Base-by-base conservation (phyloP, 2,329 filamentous ascomycete species). In the Apiospora pterosperma region DNA sequence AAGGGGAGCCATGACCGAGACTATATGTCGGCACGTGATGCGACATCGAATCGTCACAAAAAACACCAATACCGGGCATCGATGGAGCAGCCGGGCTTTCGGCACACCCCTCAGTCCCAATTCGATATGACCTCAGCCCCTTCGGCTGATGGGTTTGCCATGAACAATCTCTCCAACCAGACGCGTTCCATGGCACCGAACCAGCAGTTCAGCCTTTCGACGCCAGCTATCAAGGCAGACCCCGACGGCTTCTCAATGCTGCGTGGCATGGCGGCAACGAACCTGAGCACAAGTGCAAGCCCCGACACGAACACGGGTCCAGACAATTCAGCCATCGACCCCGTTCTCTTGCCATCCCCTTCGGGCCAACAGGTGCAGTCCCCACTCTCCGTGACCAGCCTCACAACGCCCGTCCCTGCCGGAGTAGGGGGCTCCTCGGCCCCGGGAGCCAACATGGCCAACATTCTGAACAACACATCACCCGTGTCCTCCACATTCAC, bases 331-430 rank as follows among this genome's bases (percentile, higher is more conserved):
- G 70, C 72, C 16, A 77, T 81, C 39, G 82, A 85, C 59, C 81
- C 80, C 2, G 73, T 78, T 0, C 76, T 84, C 38, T 74, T 84
- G 21, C 76, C 79, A 0, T 84, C 84, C 3, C 82, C 82, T 3
- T 74, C 75, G n/a, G 68, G 77, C 8, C 69, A 77, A 10, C 74
- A 74, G 63, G 70, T 69, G 31, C 73, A 73, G 44, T 77, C 74
- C n/a, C 76, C 81, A 66, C 67, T 67, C 28, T 76, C 74, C 4
- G 71, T 68, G 7, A 66, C 72, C 42, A 78, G 76, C 39, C 66
- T 77, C 44, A 77, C 76, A 11, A 76, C 74, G 2, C 78, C 79
- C 23, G 48, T 55, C 28, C 34, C 48, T 16, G 48, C 38, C 38
- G 38, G 38, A 7, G 38, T 41, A 19, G 76, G 73, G 34, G 41